Percentiles rank a stretch among this genome's conserved stretches.
These are phyloP conservation scores for Wickerhamomyces sp. DNA, from an alignment of 1,139 yeast species.

Conservation along the genomic window DNA sequence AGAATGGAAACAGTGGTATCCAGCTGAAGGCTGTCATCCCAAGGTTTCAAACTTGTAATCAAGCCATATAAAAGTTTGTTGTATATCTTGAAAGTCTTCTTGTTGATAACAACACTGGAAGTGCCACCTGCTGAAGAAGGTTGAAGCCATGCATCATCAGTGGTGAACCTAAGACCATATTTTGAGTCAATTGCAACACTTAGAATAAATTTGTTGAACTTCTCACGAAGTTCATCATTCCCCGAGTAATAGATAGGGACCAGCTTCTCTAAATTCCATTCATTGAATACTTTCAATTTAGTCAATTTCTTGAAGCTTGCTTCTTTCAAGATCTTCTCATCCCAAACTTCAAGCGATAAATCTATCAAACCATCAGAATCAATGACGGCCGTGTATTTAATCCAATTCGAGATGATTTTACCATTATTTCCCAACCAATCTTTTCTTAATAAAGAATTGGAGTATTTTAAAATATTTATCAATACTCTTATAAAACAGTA, in stretches of 20 bases:
- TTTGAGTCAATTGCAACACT: conserved; percentile 47
- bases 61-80: conserved; percentile 66
- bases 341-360: conserved; percentile 44
- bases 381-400: conserved; percentile 55
- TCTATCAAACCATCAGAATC: conserved; percentile 45
- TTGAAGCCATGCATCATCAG: conserved; percentile 52
- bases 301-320: conserved; percentile 58
- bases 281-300: conserved; percentile 75
- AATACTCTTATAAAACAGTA: conserved; percentile 57
- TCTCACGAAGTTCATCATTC: conserved; percentile 30
- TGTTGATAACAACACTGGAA: conserved; percentile 33
- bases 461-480: conserved; percentile 44
- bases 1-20: conserved; percentile 52
- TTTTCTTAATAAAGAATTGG: conserved; percentile 52
- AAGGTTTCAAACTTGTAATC: conserved; percentile 67
- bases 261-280: conserved; percentile 61
- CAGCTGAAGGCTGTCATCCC: conserved; percentile 68
- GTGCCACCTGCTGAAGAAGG: conserved; percentile 8
- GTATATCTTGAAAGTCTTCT: conserved; percentile 49
- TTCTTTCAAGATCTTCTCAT: conserved; percentile 52
- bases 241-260: conserved; percentile 46
- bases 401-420: conserved; percentile 57
- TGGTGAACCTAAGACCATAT: conserved; percentile 60
- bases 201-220: conserved; percentile 46
- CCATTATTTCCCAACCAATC: conserved; percentile 56